These are phyloP conservation scores for Lanmaoa rubissima DNA, from an alignment of 768 basidiomycete genomes.

Conservation along the genomic window DNA sequence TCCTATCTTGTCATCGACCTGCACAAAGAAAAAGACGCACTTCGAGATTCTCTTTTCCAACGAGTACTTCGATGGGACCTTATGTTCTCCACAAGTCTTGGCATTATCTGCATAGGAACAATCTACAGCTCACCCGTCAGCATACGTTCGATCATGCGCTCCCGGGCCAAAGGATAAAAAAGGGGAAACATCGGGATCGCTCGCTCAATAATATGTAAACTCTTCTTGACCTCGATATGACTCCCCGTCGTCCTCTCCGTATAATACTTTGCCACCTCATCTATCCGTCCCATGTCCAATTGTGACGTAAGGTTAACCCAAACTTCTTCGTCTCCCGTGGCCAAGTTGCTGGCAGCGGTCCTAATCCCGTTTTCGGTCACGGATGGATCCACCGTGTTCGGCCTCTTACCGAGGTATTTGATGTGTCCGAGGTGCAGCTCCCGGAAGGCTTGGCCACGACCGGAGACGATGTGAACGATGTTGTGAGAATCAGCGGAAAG, in stretches of 20 bases:
- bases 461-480: conserved; percentile 92
- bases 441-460: conserved; percentile 63
- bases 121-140: conserved; percentile 37
- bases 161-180: background rate
- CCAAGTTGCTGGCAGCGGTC: background rate
- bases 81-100: conserved; percentile 97
- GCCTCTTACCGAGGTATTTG: conserved; percentile 84
- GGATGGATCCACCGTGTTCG: conserved; percentile 93
- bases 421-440: conserved; percentile 90
- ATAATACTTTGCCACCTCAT: conserved; percentile 93
- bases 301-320: conserved; percentile 89
- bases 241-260: conserved; percentile 95
- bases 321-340: conserved; percentile 24
- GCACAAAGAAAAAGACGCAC: conserved; percentile 67
- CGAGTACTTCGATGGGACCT: conserved; percentile 93
- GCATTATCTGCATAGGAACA: conserved; percentile 95
- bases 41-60: conserved; percentile 99
- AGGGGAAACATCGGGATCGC: conserved; percentile 68
- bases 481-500: conserved; percentile 83
- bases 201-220: conserved; percentile 90
- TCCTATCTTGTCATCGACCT: conserved; percentile 73
- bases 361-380: conserved; percentile 34
- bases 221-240: conserved; percentile 93
- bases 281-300: conserved; percentile 54
- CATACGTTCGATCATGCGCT: background rate